Evolutionary conservation across 2,329 filamentous ascomycete genomes (phyloP).

Genomic region (Dothistroma pini): DNA sequence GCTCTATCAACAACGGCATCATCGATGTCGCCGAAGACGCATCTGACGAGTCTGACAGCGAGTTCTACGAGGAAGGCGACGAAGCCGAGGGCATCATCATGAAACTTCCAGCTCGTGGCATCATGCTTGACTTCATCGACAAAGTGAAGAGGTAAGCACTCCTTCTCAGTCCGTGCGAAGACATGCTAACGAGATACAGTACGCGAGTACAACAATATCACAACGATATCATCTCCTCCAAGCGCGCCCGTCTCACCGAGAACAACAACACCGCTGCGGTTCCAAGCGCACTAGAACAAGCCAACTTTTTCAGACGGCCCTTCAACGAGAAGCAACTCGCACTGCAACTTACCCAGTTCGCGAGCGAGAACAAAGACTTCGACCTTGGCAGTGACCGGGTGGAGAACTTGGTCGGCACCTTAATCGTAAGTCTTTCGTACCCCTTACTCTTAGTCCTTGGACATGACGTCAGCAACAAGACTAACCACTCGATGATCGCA

Average conservation of each 20-base stretch:
- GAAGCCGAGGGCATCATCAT: conserved; percentile 38
- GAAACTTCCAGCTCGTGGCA: conserved; percentile 44
- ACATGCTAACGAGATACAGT: conserved; percentile 15
- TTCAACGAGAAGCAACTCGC: conserved; percentile 64
- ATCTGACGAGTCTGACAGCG: conserved; percentile 43
- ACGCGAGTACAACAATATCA: conserved; percentile 25
- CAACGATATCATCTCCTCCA: conserved; percentile 20
- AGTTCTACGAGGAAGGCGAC: conserved; percentile 40
- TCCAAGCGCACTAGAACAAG: conserved; percentile 27
- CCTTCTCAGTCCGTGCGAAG: background rate
- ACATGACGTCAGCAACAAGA: conserved; percentile 25
- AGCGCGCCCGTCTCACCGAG: conserved; percentile 13
- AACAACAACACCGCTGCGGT: conserved; percentile 1
- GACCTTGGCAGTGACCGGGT: conserved; percentile 46
- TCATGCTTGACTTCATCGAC: conserved; percentile 59
- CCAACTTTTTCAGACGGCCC: conserved; percentile 44
- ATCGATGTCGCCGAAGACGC: conserved; percentile 45
- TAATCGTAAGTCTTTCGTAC: conserved; percentile 55
- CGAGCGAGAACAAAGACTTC: conserved; percentile 49
- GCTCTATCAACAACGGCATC: conserved; percentile 52
- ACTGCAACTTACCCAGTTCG: conserved; percentile 59
- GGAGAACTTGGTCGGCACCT: conserved; percentile 53
- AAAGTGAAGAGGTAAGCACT: conserved; percentile 49
- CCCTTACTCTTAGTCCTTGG: conserved; percentile 18
- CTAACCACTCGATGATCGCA: conserved; percentile 29